phyloP scores from a whole-genome alignment of 129 eudicot species.

The Daucus carota region DH1_v3.0 NC_030387.2:41079001-41079500 shows the following conservation, averaged over 20 bases:
- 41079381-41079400: neutral
- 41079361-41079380: neutral
- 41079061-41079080: no score
- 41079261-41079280: neutral
- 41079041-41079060: neutral
- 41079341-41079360: neutral
- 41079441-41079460: neutral
- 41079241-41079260: neutral
- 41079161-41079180: neutral
- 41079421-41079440: neutral
- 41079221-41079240: neutral
- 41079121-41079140: neutral
- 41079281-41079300: no score
- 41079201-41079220: neutral
- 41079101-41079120: neutral
- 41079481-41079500: constrained; percentile 34
- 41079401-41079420: neutral
- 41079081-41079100: neutral
- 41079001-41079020: neutral
- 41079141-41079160: neutral
- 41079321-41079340: neutral
- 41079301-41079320: neutral
- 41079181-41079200: neutral
- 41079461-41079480: neutral
- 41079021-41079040: neutral